Base-by-base conservation (phyloP, 2,329 filamentous ascomycete genomes). In the Stachybotrys chartarum region DNA sequence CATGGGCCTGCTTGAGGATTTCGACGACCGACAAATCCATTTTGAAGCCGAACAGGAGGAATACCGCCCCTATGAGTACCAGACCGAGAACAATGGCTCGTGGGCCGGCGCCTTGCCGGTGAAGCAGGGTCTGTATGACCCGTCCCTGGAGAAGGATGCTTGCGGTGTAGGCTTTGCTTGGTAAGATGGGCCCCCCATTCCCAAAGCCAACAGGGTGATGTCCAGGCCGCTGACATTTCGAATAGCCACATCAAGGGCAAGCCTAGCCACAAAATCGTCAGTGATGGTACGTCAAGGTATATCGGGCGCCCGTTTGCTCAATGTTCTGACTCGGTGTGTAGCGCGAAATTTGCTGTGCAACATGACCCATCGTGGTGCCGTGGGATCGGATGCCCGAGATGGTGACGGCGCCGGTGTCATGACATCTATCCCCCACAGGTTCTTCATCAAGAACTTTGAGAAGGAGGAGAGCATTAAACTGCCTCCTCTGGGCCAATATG, bases 101-200 rank as follows among this genome's bases (percentile, higher is more conserved):
- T 95, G 94, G 94, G 94, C 93, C 66, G 90, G 92, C 69, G 89
- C 93, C 70, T 84, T 99, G 66, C 94, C 94, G 69, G 85, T 95
- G 83, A 96, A 96, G 85, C 93, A 97, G 86, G 94, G 93, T 81
- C 85, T 99, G 53, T 99, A 99, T 72, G 92, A 97, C 77, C 94
- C 94, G 60, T 85, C 87, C 72, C 85, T 95, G 61, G 94, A 97
- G 78, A 97, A 97, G 75, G 94, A 99, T 92, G 92, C 94, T 64
- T 99, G 94, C 71, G 94, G 94, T 89, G 94, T 99, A 68, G 94
- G 94, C 72, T 99, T 99, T 76, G 91, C 93, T 75, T 96, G 93
- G 91, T 95, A 80, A 78, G 85, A 67, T 24, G 4, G 31, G n/a
- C 18, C 10, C 5, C 39, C n/a, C 30, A 51, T 50, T 50, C 35